Evolutionary conservation across 805 yeast genomes (phyloP), one percentile per base, ranked within the genome.

Genomic region (Zygoascus biomembranicola): DNA sequence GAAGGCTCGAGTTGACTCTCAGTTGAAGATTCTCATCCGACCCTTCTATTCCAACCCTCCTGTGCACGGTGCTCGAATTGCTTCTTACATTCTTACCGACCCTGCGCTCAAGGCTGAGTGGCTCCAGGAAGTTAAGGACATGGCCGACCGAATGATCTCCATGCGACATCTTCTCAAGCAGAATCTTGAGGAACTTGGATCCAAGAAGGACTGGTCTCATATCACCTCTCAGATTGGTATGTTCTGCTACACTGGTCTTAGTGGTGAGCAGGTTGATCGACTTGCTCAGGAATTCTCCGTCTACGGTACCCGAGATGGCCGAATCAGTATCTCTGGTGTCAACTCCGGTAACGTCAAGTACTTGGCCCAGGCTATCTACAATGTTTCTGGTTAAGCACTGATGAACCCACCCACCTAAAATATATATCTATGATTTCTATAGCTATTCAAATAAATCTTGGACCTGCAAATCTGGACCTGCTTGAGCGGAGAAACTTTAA

Each of bases 11-110:
- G 78, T 82, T 62, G 90, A 76, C 72, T 87, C 94, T 5, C 95
- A 88, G 73, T 74, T 92, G 68, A 87, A 88, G 75, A 82, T 80
- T 66, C 78, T 87, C 62, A 84, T 88, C 56, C 81, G 98, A 67
- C 87, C 97, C 42, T 79, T 87, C 65, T 86, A 87, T 74, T 89
- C 97, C 5, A 88, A 94, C 59, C 97, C 98, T 35, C 96, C 98
- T 52, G 85, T 88, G 55, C 92, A 90, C 70, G 98, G 99, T 16
- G 86, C 96, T 19, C 84, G 89, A 64, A 80, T 92, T 54, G 99
- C 90, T 20, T 86, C 86, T 66, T 74, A 80, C 63, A 85, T 92
- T 49, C 77, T 92, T 53, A 76, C 79, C 53, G 74, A 81, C 59
- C 75, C 80, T 55, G 71, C 71, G 20, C 77, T 90, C 54, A 79